Evolutionary conservation across 129 eudicot genomes (phyloP).

Genomic region (Artemisia annua): DNA sequence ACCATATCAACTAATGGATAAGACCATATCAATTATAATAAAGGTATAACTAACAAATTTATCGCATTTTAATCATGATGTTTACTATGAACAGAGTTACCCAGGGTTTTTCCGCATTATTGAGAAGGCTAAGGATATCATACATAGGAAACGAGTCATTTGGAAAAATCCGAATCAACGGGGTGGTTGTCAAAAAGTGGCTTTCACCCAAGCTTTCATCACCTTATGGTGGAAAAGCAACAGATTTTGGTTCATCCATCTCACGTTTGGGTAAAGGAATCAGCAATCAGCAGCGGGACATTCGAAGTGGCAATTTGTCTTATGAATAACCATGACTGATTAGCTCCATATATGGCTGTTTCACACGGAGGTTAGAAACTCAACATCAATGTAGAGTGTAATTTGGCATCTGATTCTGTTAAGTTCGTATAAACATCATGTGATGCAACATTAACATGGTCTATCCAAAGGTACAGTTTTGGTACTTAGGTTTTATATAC

Average conservation of each 20-base stretch:
- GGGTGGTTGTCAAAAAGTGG: conserved; percentile 77
- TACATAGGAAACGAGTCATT: conserved; percentile 83
- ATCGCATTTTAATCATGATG: background rate
- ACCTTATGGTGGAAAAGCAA: conserved; percentile 44
- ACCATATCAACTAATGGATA: too few species aligned
- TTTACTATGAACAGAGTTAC: conserved; percentile 58
- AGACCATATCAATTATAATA: too few species aligned
- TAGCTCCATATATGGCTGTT: conserved; percentile 11
- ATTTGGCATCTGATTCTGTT: conserved; percentile 22
- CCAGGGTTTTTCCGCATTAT: conserved; percentile 67
- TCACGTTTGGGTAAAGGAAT: conserved; percentile 61
- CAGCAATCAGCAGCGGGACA: conserved; percentile 65
- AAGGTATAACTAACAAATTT: too few species aligned
- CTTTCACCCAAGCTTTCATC: conserved; percentile 74
- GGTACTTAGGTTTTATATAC: conserved; percentile 33
- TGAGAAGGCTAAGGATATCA: conserved; percentile 78
- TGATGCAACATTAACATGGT: conserved; percentile 16
- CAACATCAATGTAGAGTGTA: conserved; percentile 19
- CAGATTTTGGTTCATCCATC: conserved; percentile 46
- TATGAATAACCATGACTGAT: conserved; percentile 38
- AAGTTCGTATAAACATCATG: conserved; percentile 19
- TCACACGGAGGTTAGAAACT: background rate
- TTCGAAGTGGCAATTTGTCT: conserved; percentile 69
- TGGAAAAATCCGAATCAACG: conserved; percentile 79
- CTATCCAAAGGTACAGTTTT: conserved; percentile 36